A percentile compares a stretch with the other conserved stretches of the same genome.
Evolutionary conservation across 2,329 filamentous ascomycete species (phyloP).

Genomic region (Arthrobotrys sinensis): DNA sequence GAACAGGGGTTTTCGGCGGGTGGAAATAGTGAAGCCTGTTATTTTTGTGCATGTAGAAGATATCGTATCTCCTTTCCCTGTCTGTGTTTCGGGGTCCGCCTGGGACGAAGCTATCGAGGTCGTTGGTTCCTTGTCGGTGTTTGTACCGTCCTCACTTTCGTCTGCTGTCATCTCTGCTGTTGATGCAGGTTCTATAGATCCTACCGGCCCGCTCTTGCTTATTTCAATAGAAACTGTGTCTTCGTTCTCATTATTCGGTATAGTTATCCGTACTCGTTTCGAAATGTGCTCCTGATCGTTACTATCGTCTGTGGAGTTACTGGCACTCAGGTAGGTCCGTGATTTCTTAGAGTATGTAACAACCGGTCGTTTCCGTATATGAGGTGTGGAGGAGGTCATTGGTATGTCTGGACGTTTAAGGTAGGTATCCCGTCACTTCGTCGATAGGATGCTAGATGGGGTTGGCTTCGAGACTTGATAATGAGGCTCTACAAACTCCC

Average conservation of each 20-base stretch:
- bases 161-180: not conserved
- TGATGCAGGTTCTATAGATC: not conserved
- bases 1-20: slow-evolving; percentile 48
- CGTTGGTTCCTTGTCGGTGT: not conserved
- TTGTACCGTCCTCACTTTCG: not conserved
- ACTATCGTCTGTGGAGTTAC: not conserved
- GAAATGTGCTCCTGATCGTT: slow-evolving; percentile 17
- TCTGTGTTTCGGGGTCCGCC: not conserved
- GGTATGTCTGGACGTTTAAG: slow-evolving; percentile 1
- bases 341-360: slow-evolving; percentile 52
- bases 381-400: slow-evolving; percentile 17
- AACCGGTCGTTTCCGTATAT: slow-evolving; percentile 36
- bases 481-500: slow-evolving; percentile 8
- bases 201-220: not conserved
- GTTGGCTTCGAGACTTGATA: not conserved
- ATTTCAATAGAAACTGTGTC: not conserved
- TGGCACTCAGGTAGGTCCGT: slow-evolving; percentile 29
- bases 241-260: not conserved
- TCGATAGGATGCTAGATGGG: slow-evolving; percentile 5
- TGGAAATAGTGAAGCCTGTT: slow-evolving; percentile 45
- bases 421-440: not conserved
- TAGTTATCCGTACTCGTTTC: slow-evolving; percentile 42
- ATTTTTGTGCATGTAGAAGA: slow-evolving; percentile 7
- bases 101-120: not conserved
- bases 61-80: not conserved